These are phyloP conservation scores for Pontederia paniculata DNA, from an alignment of 176 grass and related monocot species.

Conservation along the genomic window DNA sequence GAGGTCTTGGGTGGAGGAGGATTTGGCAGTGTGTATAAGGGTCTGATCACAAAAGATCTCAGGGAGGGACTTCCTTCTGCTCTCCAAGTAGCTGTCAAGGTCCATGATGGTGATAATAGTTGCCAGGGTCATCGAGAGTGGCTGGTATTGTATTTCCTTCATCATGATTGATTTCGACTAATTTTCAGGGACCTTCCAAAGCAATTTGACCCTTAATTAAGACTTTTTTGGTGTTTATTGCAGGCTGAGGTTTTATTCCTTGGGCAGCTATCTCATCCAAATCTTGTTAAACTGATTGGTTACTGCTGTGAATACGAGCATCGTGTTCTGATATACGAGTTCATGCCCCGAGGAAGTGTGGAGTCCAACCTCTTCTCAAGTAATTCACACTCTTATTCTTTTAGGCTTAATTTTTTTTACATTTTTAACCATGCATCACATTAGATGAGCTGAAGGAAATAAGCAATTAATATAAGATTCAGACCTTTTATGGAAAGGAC, in stretches of 20 bases:
- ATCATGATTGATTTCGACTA: background rate
- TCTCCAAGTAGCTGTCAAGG: slow-evolving; percentile 19
- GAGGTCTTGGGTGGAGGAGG: slow-evolving; percentile 13
- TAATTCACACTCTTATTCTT: background rate
- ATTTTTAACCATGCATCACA: too few species aligned
- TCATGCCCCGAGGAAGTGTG: slow-evolving; percentile 7
- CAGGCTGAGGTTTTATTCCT: slow-evolving; percentile 18
- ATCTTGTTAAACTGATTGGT: slow-evolving; percentile 16
- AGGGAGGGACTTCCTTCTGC: slow-evolving; percentile 9
- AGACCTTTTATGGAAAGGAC: too few species aligned
- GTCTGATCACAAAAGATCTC: slow-evolving; percentile 10
- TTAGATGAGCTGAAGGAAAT: too few species aligned
- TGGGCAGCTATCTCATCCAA: slow-evolving; percentile 18
- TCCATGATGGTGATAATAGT: slow-evolving; percentile 18
- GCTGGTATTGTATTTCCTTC: slow-evolving; percentile 5
- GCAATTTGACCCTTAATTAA: background rate
- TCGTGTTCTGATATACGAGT: slow-evolving; percentile 14
- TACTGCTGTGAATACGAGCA: slow-evolving; percentile 17
- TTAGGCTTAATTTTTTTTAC: background rate
- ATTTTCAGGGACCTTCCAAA: background rate
- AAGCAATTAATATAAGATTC: too few species aligned
- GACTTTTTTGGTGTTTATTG: background rate
- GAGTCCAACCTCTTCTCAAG: slow-evolving; percentile 18
- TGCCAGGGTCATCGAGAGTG: slow-evolving; percentile 17
- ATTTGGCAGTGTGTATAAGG: slow-evolving; percentile 13